These are phyloP conservation scores for Platismatia glauca DNA, from an alignment of 495 filamentous ascomycete species.

Conservation along the genomic window DNA sequence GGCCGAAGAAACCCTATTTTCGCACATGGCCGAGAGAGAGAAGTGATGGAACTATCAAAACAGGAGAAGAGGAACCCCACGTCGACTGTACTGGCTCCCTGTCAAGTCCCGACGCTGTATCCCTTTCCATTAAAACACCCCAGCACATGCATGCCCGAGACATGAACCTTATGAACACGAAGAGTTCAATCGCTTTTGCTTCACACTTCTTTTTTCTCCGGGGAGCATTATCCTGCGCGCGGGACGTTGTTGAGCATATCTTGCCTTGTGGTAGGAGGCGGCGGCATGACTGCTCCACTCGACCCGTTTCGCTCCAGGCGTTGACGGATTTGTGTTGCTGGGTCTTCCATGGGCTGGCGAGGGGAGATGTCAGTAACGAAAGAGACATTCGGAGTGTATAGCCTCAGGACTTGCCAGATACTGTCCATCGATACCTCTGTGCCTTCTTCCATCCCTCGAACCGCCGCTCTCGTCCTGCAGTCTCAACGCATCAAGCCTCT, in stretches of 20 bases:
- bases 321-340: slow-evolving; percentile 23
- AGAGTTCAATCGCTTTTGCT: slow-evolving; percentile 5
- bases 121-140: not conserved
- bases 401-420: slow-evolving; percentile 34
- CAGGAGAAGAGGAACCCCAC: slow-evolving; percentile 7
- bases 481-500: slow-evolving; percentile 73
- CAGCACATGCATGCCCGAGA: not conserved
- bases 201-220: not conserved
- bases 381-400: not conserved
- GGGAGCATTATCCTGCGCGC: slow-evolving; percentile 15
- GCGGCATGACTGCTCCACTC: slow-evolving; percentile 15
- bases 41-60: slow-evolving; percentile 8
- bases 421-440: slow-evolving; percentile 35
- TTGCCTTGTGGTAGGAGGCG: slow-evolving; percentile 18
- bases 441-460: slow-evolving; percentile 39
- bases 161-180: slow-evolving; percentile 6
- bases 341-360: slow-evolving; percentile 17
- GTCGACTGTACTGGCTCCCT: slow-evolving; percentile 6
- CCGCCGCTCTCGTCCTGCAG: slow-evolving; percentile 58
- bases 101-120: not conserved
- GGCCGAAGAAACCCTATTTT: not conserved
- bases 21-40: slow-evolving; percentile 11
- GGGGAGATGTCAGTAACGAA: not conserved
- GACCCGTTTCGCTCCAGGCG: slow-evolving; percentile 18
- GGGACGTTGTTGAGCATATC: slow-evolving; percentile 24